Conservation (phyloP, 352 stramenopile genomes). For the Phytophthora fragariaefolia region DNA sequence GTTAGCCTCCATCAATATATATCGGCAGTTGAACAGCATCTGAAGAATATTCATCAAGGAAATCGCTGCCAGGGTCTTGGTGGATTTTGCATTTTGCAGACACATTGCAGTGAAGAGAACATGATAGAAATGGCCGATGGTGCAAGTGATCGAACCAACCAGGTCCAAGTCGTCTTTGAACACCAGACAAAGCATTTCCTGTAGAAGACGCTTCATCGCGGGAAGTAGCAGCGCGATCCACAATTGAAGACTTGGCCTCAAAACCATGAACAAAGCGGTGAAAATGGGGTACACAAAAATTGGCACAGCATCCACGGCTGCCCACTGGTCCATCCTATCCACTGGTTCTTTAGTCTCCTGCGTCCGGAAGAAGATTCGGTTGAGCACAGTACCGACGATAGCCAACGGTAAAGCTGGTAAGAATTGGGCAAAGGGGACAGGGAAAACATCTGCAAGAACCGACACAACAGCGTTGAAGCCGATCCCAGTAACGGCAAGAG, state of each 20-base stretch:
- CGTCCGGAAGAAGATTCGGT: constrained; percentile 2
- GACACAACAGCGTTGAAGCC: constrained; percentile 26
- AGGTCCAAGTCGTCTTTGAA: constrained; percentile 36
- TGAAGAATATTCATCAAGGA: constrained; percentile 27
- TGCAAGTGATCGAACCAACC: constrained; percentile 14
- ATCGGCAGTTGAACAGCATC: constrained; percentile 19
- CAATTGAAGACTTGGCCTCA: constrained; percentile 27
- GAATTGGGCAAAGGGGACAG: constrained; percentile 40
- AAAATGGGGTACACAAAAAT: constrained; percentile 44
- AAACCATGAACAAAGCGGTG: constrained; percentile 35
- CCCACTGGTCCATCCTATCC: constrained; percentile 20
- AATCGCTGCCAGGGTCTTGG: constrained; percentile 32
- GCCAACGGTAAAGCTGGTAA: constrained; percentile 15
- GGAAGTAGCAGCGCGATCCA: constrained; percentile 41
- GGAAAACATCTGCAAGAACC: constrained; percentile 27
- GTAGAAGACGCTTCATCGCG: constrained; percentile 33
- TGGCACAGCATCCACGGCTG: constrained; percentile 18
- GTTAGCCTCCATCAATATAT: constrained; percentile 18
- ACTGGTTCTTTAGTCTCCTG: neutral
- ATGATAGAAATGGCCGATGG: constrained; percentile 41
- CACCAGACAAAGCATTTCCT: constrained; percentile 26
- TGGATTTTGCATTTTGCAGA: constrained; percentile 47
- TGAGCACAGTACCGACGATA: constrained; percentile 6
- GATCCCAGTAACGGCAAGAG: constrained; percentile 22
- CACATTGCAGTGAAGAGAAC: constrained; percentile 45